A percentile compares a stretch with the other conserved stretches of the same genome.
Conservation (phyloP, 1,139 yeast genomes). For the Magnusiomyces fungicola region DNA sequence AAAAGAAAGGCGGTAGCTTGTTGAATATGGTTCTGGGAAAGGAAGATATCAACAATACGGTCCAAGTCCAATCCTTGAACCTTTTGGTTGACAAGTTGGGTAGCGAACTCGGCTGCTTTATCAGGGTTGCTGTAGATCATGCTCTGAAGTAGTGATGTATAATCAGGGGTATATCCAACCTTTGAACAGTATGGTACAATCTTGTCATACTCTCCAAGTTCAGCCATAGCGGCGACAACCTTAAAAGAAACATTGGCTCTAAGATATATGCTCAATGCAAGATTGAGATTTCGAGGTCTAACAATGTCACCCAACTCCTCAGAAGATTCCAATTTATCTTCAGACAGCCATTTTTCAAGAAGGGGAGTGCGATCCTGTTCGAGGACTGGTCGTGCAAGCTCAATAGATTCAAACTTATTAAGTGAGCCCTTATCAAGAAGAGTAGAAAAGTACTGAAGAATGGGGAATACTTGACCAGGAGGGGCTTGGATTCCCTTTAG, state of each 20-base stretch:
- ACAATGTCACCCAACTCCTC: conserved; percentile 97
- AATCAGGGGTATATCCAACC: conserved; percentile 85
- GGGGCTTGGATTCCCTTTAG: conserved; percentile 89
- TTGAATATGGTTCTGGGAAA: conserved; percentile 89
- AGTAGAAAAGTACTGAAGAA: conserved; percentile 86
- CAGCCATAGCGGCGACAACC: conserved; percentile 89
- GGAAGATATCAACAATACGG: conserved; percentile 85
- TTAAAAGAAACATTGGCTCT: conserved; percentile 80
- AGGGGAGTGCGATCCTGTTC: conserved; percentile 93
- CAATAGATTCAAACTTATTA: conserved; percentile 90
- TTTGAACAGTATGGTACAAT: conserved; percentile 90
- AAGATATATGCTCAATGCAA: conserved; percentile 87
- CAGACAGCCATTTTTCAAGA: conserved; percentile 94
- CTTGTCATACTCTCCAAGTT: conserved; percentile 93
- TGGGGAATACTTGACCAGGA: conserved; percentile 93
- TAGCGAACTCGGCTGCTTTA: conserved; percentile 95
- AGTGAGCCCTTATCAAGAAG: conserved; percentile 87
- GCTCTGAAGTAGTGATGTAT: conserved; percentile 81
- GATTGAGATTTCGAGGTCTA: conserved; percentile 74
- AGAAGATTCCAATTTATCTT: conserved; percentile 85
- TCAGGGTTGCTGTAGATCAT: conserved; percentile 93
- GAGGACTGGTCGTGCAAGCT: conserved; percentile 89
- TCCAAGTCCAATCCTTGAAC: conserved; percentile 69
- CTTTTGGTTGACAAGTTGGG: conserved; percentile 62
- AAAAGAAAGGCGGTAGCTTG: conserved; percentile 98